Conservation (phyloP, 2,329 filamentous ascomycete genomes). For the Pseudogymnoascus pannorum region DNA sequence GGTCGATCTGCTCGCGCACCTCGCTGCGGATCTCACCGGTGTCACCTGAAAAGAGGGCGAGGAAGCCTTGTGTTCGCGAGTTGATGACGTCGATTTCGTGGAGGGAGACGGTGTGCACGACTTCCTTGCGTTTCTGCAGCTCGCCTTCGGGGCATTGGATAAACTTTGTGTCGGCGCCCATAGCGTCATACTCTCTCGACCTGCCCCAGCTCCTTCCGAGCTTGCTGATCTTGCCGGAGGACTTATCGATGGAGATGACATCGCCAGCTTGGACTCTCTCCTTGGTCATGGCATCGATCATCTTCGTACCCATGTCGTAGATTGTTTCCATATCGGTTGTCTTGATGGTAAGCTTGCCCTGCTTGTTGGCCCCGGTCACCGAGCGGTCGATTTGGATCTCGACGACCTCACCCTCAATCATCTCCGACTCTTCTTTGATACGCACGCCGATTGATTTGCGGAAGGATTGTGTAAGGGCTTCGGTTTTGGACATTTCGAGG, state of each 20-base stretch:
- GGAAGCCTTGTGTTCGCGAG: conserved; percentile 94
- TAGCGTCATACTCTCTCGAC: conserved; percentile 96
- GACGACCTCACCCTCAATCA: conserved; percentile 98
- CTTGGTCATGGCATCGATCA: conserved; percentile 99
- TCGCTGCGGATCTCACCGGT: conserved; percentile 97
- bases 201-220: conserved; percentile 90
- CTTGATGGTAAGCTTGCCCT: conserved; percentile 98
- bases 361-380: conserved; percentile 92
- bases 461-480: conserved; percentile 97
- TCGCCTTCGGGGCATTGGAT: conserved; percentile 96
- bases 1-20: conserved; percentile 97
- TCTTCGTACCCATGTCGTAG: conserved; percentile 98
- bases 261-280: conserved; percentile 98
- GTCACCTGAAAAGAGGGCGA: conserved; percentile 94
- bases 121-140: conserved; percentile 93
- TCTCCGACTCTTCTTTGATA: conserved; percentile 98
- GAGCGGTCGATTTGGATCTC: conserved; percentile 98
- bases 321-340: conserved; percentile 99
- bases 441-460: conserved; percentile 95
- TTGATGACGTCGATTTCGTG: conserved; percentile 99
- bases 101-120: conserved; percentile 90
- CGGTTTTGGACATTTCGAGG: conserved; percentile 98
- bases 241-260: conserved; percentile 98
- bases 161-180: conserved; percentile 98
- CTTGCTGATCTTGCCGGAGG: conserved; percentile 95